Conservation (phyloP, 139 green algal species). For the Haematococcus sp. region DNA sequence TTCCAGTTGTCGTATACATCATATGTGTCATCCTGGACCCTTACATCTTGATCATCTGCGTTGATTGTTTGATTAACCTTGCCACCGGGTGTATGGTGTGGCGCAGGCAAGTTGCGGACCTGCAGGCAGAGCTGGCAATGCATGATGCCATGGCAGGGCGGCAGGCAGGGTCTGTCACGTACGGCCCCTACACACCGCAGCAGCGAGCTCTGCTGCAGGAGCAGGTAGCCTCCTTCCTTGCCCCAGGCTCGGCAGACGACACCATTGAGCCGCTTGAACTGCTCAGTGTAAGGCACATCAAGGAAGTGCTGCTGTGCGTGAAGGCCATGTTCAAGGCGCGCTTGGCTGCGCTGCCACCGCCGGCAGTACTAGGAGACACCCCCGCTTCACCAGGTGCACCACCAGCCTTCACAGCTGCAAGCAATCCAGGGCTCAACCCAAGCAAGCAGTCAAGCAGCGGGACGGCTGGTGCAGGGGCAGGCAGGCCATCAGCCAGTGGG, state of each 20-base stretch:
- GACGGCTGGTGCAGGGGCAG: background rate
- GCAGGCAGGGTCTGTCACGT: conserved; percentile 13
- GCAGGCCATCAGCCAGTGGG: background rate
- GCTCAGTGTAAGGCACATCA: conserved; percentile 35
- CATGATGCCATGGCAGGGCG: conserved; percentile 41
- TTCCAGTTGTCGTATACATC: too few relatives aligned
- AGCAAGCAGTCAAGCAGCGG: too few relatives aligned
- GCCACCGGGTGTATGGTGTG: too few relatives aligned
- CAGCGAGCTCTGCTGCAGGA: conserved; percentile 26
- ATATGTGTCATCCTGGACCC: too few relatives aligned
- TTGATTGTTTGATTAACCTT: too few relatives aligned
- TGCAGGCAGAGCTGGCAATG: conserved; percentile 55
- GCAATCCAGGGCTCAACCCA: background rate
- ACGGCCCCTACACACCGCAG: conserved; percentile 31
- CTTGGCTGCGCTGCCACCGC: background rate
- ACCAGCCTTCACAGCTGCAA: background rate
- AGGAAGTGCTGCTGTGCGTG: conserved; percentile 35
- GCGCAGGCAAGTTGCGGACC: conserved; percentile 53
- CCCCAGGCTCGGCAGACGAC: background rate
- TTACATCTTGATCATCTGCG: too few relatives aligned
- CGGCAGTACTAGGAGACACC: background rate
- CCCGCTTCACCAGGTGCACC: background rate
- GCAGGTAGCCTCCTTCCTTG: conserved; percentile 28
- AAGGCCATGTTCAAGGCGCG: background rate
- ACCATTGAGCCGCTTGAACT: conserved; percentile 36